Evolutionary conservation across 192 early-diverging fungal genomes (phyloP).

Genomic region (Backusella macrospora): DNA sequence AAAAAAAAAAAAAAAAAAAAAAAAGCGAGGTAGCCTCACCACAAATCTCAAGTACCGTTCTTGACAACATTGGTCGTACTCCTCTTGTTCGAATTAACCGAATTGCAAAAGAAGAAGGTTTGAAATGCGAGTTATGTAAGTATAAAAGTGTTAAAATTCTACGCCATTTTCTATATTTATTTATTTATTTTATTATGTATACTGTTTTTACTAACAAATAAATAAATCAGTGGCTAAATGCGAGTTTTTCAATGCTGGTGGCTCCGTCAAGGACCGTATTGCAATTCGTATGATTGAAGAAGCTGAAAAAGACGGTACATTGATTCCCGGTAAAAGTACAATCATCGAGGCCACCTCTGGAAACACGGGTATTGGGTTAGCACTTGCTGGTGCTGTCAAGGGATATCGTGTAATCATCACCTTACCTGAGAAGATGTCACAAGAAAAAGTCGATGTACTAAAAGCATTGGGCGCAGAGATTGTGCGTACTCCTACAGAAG

Average conservation of each 20-base stretch:
- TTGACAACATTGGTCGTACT: slow-evolving; percentile 97
- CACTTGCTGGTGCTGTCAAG: slow-evolving; percentile 96
- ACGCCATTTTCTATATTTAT: background rate
- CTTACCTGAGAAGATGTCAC: slow-evolving; percentile 99
- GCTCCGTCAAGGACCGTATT: slow-evolving; percentile 98
- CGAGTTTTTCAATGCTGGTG: slow-evolving; percentile 98
- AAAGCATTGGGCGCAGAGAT: slow-evolving; percentile 98
- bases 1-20: too few relatives aligned
- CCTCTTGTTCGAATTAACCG: slow-evolving; percentile 92
- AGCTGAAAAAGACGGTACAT: slow-evolving; percentile 86
- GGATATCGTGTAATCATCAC: slow-evolving; percentile 99
- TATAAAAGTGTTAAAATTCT: slow-evolving; percentile 37
- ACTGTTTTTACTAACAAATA: background rate
- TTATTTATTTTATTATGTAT: slow-evolving; percentile 43
- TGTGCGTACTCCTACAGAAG: slow-evolving; percentile 98
- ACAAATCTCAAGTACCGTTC: slow-evolving; percentile 80
- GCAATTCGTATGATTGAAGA: slow-evolving; percentile 95
- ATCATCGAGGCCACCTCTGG: slow-evolving; percentile 99
- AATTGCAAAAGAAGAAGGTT: slow-evolving; percentile 84
- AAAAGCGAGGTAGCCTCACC: slow-evolving; percentile 56
- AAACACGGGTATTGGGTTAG: slow-evolving; percentile 99
- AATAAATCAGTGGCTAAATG: slow-evolving; percentile 79
- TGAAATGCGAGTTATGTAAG: slow-evolving; percentile 91
- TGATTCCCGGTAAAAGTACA: slow-evolving; percentile 88
- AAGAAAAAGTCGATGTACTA: slow-evolving; percentile 99